These are phyloP conservation scores for Chlamydomonas eustigma DNA, from an alignment of 139 green algal species.

Conservation along the genomic window DNA sequence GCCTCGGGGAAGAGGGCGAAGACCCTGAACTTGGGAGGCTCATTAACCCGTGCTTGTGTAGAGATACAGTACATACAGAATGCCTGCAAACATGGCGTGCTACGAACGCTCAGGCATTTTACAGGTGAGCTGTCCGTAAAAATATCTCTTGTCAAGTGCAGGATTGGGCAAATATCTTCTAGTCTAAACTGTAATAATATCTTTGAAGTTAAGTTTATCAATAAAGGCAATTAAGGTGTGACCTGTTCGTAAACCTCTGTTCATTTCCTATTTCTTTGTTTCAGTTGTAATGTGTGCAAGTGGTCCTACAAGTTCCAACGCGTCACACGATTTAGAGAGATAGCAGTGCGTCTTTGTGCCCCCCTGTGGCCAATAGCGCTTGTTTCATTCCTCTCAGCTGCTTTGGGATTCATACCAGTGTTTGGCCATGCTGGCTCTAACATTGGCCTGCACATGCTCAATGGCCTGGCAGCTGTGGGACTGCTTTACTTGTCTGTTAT, in stretches of 20 bases:
- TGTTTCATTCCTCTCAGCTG: background rate
- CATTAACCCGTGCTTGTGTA: constrained; percentile 10
- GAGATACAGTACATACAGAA: background rate
- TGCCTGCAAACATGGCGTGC: constrained; percentile 4
- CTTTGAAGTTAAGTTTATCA: too few species aligned
- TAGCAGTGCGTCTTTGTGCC: background rate
- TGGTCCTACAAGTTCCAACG: background rate
- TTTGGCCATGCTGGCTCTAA: background rate
- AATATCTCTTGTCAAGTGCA: too few species aligned
- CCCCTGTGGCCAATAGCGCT: background rate
- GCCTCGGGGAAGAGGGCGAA: constrained; percentile 3
- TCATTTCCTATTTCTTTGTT: too few species aligned
- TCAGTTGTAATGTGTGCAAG: constrained; percentile 14
- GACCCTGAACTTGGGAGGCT: background rate
- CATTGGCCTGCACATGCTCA: constrained; percentile 10
- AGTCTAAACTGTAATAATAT: too few species aligned
- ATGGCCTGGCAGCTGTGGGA: background rate
- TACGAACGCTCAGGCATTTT: background rate
- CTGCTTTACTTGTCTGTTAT: background rate
- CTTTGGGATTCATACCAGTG: constrained; percentile 2
- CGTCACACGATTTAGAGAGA: background rate
- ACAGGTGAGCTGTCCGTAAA: constrained; percentile 14
- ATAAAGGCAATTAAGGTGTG: too few species aligned
- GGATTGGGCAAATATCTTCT: too few species aligned
- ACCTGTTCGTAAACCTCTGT: too few species aligned